Base-by-base conservation (phyloP, 805 yeast genomes). In the Suhomyces prunicola region DNA sequence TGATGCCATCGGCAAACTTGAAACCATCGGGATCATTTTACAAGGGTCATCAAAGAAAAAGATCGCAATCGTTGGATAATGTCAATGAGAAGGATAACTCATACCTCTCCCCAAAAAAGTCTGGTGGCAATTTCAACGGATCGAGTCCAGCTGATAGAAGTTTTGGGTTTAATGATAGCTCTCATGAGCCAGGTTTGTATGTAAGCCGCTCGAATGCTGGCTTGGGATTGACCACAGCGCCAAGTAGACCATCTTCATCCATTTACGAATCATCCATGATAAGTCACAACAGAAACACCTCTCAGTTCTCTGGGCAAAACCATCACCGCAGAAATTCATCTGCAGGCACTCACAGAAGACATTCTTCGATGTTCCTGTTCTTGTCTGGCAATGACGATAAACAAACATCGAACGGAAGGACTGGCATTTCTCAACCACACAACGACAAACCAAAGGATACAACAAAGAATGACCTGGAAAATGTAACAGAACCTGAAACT, bases 111-210 rank as follows among this genome's bases (percentile, higher is more conserved):
- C 0, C 90, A 90, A n/a, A 76, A 90, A 68, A 84, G 75, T 60
- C 90, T 0, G 92, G 92, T 1, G 79, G 78, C 50, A 90, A 90
- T 0, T 91, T 91, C 2, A 60, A 76, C 1, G 69, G 68, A 29
- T 50, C 55, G 10, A 67, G 68, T 42, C 71, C 74, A 2, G 46
- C 67, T 50, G 64, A 64, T 52, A 57, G 60, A 23, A 47, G 36
- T 46, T 78, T 45, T 60, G 70, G 61, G 61, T 77, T 67, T 57
- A 79, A 70, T 5, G 62, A 59, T 3, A 51, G 54, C 53, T 47
- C 60, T 45, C 42, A 47, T 12, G 47, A 24, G 31, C 23, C 15
- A 24, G 47, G 50, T n/a, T 53, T 60, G 24, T 67, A 68, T 46
- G 46, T 58, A 48, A 65, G 69, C 6, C 52, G 69, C 23, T 63